These are phyloP conservation scores for Halocafeteria seosinensis DNA, from an alignment of 108 stramenopile genomes.

Conservation along the genomic window DNA sequence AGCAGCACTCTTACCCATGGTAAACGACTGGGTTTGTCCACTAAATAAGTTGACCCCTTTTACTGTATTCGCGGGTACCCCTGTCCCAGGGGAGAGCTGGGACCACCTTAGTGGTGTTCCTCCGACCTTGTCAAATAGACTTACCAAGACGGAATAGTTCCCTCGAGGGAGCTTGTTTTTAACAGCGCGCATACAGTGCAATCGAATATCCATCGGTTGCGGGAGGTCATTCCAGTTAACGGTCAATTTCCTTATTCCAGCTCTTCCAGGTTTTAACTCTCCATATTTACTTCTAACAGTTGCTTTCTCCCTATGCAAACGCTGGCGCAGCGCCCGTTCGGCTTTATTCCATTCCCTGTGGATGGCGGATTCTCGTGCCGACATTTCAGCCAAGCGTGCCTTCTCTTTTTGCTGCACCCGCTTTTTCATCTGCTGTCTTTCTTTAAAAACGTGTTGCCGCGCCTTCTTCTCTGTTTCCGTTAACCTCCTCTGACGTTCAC, in stretches of 20 bases:
- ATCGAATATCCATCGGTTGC: constrained; percentile 27
- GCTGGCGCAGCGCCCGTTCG: neutral
- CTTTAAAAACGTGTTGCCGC: neutral
- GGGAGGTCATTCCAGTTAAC: constrained; percentile 26
- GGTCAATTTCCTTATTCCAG: neutral
- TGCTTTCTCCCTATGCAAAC: neutral
- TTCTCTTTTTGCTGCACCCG: too few species aligned
- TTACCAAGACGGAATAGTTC: constrained; percentile 22
- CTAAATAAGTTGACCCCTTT: too few species aligned
- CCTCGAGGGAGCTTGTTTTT: constrained; percentile 26
- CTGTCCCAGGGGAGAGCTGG: too few species aligned
- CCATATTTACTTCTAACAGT: constrained; percentile 1
- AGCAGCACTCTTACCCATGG: constrained; percentile 15
- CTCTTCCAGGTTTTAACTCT: neutral
- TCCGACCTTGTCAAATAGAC: constrained; percentile 33
- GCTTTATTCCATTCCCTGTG: neutral
- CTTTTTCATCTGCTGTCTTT: too few species aligned
- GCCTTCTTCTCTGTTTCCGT: neutral
- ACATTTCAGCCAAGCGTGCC: neutral
- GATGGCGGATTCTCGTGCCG: neutral
- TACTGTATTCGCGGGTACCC: too few species aligned
- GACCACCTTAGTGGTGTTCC: constrained; percentile 25
- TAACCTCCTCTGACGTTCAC: neutral
- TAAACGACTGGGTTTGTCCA: neutral
- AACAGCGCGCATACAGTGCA: constrained; percentile 27